Percentiles rank a stretch among this genome's conserved stretches.
These are phyloP conservation scores for Fusarium albidum DNA, from an alignment of 2,329 filamentous ascomycete genomes.

Conservation along the genomic window DNA sequence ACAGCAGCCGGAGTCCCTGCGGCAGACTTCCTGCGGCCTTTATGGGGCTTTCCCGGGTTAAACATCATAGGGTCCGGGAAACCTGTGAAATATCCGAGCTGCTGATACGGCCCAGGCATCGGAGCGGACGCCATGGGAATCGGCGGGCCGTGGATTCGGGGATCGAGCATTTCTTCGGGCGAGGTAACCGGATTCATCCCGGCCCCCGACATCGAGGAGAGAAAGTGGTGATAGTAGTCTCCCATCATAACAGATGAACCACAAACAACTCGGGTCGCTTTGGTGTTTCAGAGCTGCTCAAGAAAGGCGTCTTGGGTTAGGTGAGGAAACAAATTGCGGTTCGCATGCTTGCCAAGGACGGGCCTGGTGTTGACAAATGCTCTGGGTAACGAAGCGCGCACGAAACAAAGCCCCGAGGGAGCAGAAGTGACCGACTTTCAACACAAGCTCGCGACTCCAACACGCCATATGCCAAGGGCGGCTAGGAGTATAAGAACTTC, in stretches of 20 bases:
- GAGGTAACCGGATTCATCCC: conserved; percentile 49
- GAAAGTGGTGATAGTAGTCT: conserved; percentile 65
- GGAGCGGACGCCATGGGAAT: conserved; percentile 43
- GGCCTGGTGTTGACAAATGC: conserved; percentile 16
- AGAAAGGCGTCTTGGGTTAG: conserved; percentile 9
- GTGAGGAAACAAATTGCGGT: conserved; percentile 14
- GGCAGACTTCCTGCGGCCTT: conserved; percentile 60
- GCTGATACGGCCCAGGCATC: conserved; percentile 55
- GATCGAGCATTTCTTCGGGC: conserved; percentile 51
- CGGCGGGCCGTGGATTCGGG: conserved; percentile 45
- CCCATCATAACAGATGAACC: conserved; percentile 51
- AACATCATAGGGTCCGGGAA: conserved; percentile 60
- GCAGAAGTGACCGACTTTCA: conserved; percentile 11
- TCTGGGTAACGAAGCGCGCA: conserved; percentile 6
- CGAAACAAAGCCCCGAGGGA: conserved; percentile 10
- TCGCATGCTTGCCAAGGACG: conserved; percentile 35
- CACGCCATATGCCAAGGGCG: conserved; percentile 11
- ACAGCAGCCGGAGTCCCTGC: conserved; percentile 52
- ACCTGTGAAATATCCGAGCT: conserved; percentile 58
- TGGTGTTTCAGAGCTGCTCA: conserved; percentile 17
- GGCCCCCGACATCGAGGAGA: conserved; percentile 60
- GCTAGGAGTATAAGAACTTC: conserved; percentile 19
- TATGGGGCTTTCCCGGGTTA: conserved; percentile 56
- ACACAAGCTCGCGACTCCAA: conserved; percentile 11
- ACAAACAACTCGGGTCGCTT: conserved; percentile 8